Percentiles rank a stretch among this genome's conserved stretches.
phyloP scores from a whole-genome alignment of 2,329 filamentous ascomycete genomes.

The Alternaria triticina region DNA sequence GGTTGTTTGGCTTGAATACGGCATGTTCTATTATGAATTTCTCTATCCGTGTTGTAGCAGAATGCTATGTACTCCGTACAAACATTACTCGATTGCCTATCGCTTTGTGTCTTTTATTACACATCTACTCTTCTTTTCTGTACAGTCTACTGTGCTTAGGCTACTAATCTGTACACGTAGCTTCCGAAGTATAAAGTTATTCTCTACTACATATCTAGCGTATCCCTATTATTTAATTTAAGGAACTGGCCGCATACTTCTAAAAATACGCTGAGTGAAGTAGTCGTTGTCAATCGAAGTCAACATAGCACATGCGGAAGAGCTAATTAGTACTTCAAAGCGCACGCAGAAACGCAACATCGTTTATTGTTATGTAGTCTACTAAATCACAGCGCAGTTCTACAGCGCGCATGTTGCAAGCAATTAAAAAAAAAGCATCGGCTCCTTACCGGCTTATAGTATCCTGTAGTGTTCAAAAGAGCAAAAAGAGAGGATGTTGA shows the following conservation, averaged over 20 bases:
- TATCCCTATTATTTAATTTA: background rate
- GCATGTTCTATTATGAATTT: no score
- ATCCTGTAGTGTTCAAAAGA: background rate
- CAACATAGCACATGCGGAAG: no score
- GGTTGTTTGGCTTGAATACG: background rate
- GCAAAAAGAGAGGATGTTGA: conserved; percentile 15
- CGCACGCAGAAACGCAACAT: background rate
- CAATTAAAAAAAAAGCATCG: background rate
- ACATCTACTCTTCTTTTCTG: no score
- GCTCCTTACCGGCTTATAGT: background rate
- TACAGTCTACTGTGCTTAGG: background rate
- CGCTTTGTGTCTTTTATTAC: background rate
- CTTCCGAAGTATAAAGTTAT: background rate
- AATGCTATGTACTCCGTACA: no score
- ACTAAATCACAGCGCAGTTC: rapidly evolving
- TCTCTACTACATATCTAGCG: background rate
- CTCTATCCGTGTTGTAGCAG: background rate
- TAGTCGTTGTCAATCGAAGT: no score
- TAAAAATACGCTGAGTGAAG: no score
- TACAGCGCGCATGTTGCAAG: background rate
- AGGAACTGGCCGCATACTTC: no score
- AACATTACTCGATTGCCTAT: background rate
- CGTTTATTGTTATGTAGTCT: background rate
- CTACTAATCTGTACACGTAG: background rate
- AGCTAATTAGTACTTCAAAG: background rate